Percentiles rank a stretch among this genome's conserved stretches.
Conservation (phyloP, 2,329 filamentous ascomycete species). For the Exserohilum turcica region DNA sequence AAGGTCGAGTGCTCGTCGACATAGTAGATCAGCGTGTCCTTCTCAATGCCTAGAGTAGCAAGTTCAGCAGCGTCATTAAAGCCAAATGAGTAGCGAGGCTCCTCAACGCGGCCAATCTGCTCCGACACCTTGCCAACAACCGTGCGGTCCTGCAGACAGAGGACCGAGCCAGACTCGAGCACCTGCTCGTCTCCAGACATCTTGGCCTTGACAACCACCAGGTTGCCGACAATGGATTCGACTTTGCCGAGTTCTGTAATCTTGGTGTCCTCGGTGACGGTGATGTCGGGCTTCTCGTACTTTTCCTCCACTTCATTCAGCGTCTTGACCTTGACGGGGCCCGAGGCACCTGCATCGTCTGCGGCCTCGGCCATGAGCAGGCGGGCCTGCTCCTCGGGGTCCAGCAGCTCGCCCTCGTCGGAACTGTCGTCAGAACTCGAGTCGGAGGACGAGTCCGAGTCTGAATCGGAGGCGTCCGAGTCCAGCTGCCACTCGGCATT, state of each 20-base stretch:
- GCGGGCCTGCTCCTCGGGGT: conserved; percentile 80
- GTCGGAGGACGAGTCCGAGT: conserved; percentile 52
- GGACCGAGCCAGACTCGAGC: conserved; percentile 79
- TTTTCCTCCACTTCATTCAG: conserved; percentile 73
- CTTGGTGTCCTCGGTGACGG: conserved; percentile 75
- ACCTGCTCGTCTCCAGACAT: conserved; percentile 82
- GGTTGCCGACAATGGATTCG: conserved; percentile 77
- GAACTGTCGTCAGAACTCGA: conserved; percentile 53
- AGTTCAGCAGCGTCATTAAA: conserved; percentile 74
- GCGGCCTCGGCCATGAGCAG: conserved; percentile 84
- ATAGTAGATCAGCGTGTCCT: conserved; percentile 77
- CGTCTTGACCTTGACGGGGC: conserved; percentile 68
- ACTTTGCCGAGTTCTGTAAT: conserved; percentile 77
- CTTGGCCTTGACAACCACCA: conserved; percentile 77
- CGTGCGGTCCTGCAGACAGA: conserved; percentile 76
- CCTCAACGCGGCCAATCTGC: conserved; percentile 81
- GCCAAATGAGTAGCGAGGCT: conserved; percentile 82
- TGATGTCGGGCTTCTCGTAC: conserved; percentile 71
- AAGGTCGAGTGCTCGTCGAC: conserved; percentile 77
- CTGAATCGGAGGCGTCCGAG: conserved; percentile 65
- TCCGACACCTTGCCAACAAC: conserved; percentile 85
- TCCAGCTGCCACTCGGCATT: conserved; percentile 82
- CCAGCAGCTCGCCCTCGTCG: conserved; percentile 67
- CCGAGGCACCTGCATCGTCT: conserved; percentile 75
- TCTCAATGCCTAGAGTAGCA: conserved; percentile 66